phyloP scores from a whole-genome alignment of 371 early-diverging fungal genomes.

The Blakeslea trispora region DNA sequence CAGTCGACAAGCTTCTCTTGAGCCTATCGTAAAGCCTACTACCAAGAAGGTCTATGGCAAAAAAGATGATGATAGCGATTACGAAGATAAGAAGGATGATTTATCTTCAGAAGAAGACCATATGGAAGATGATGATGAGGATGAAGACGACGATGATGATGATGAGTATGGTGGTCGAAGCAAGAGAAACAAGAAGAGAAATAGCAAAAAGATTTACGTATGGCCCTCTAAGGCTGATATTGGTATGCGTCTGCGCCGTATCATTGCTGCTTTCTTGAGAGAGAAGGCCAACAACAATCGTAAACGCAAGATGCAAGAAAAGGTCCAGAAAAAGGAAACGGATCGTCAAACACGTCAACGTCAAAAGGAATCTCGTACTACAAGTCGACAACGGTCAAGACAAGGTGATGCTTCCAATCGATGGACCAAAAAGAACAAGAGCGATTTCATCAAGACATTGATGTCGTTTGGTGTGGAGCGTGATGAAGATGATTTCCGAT shows the following conservation, averaged over 20 bases:
- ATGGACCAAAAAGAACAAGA: conserved; percentile 73
- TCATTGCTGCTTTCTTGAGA: conserved; percentile 66
- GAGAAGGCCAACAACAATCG: conserved; percentile 49
- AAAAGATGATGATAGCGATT: conserved; percentile 22
- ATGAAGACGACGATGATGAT: conserved; percentile 36
- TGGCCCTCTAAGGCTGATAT: conserved; percentile 74
- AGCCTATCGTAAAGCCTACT: background rate
- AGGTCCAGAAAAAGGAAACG: conserved; percentile 46
- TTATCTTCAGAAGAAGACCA: conserved; percentile 25
- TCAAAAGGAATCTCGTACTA: conserved; percentile 51
- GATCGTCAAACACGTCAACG: conserved; percentile 39
- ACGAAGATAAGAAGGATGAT: conserved; percentile 18
- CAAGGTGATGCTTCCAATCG: conserved; percentile 52
- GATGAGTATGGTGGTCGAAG: conserved; percentile 9
- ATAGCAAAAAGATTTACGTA: conserved; percentile 30
- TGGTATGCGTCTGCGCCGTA: conserved; percentile 69
- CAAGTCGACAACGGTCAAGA: conserved; percentile 46
- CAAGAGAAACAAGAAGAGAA: conserved; percentile 24
- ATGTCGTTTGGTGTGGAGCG: conserved; percentile 71
- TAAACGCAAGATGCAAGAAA: conserved; percentile 46
- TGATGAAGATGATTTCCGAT: conserved; percentile 44
- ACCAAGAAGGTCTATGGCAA: conserved; percentile 7
- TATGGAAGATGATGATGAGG: conserved; percentile 28
- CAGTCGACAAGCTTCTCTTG: conserved; percentile 18
- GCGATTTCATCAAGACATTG: conserved; percentile 69